phyloP scores from a whole-genome alignment of 805 yeast species.

The Candida hispaniensis region DNA sequence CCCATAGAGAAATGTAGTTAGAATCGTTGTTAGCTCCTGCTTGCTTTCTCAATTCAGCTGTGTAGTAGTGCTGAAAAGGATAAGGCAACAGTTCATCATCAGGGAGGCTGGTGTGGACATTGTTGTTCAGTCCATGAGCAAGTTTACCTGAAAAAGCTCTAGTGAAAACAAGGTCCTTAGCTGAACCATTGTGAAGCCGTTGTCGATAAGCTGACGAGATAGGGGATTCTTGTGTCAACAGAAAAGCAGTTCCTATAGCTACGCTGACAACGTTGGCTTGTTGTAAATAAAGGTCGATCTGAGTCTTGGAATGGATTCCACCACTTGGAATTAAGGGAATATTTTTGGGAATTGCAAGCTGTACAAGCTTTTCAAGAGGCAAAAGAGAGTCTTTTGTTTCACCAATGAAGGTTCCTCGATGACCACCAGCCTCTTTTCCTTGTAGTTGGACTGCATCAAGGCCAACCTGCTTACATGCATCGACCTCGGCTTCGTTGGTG shows the following conservation, averaged over 20 bases:
- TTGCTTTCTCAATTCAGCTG: slow-evolving; percentile 1
- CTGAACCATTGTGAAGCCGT: not conserved
- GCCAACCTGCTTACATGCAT: slow-evolving; percentile 25
- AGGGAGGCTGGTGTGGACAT: not conserved
- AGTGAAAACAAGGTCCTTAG: slow-evolving; percentile 1
- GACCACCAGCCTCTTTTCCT: slow-evolving; percentile 60
- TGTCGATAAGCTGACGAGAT: not conserved
- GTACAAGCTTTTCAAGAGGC: slow-evolving; percentile 15
- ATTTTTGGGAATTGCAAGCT: slow-evolving; percentile 18
- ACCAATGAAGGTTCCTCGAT: slow-evolving; percentile 43
- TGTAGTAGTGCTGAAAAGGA: slow-evolving; percentile 9
- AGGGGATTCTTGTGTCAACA: slow-evolving; percentile 21
- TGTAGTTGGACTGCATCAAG: slow-evolving; percentile 44
- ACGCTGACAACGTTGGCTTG: slow-evolving; percentile 34
- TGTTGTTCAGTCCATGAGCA: slow-evolving; percentile 4
- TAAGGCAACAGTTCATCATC: not conserved
- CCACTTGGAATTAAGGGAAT: slow-evolving; percentile 40
- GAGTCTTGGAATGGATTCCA: slow-evolving; percentile 35
- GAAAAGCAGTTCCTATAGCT: slow-evolving; percentile 46
- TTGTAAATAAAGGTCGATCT: slow-evolving; percentile 18
- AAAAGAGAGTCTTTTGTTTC: slow-evolving; percentile 23
- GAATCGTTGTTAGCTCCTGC: slow-evolving; percentile 1
- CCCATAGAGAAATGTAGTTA: slow-evolving; percentile 5
- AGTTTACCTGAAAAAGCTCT: slow-evolving; percentile 11
- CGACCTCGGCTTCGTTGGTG: slow-evolving; percentile 38